phyloP scores from a whole-genome alignment of 164 flowering plant species.

The Hamamelis virginiana region DNA sequence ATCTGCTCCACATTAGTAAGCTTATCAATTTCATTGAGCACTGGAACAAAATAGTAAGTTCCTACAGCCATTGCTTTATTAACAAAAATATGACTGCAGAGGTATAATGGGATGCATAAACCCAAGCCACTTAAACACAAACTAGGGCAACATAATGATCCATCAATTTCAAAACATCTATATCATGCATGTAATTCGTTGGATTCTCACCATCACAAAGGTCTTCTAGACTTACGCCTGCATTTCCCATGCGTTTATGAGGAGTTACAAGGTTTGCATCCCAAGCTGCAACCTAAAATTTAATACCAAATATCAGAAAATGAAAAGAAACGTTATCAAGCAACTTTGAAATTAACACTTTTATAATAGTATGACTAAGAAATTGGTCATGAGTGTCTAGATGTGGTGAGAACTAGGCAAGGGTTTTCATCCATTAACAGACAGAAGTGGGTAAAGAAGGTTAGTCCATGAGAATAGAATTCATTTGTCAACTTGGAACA shows the following conservation, averaged over 20 bases:
- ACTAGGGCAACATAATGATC: neutral
- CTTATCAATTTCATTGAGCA: neutral
- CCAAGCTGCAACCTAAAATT: constrained; percentile 90
- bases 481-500: too few relatives aligned
- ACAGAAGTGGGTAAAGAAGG: too few relatives aligned
- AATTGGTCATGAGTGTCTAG: too few relatives aligned
- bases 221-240: constrained; percentile 51
- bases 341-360: neutral
- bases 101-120: neutral
- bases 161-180: neutral
- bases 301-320: constrained; percentile 1
- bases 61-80: too few relatives aligned
- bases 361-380: too few relatives aligned
- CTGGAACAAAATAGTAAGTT: too few relatives aligned
- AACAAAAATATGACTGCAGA: too few relatives aligned
- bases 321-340: neutral
- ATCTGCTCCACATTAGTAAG: neutral
- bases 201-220: constrained; percentile 74
- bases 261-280: constrained; percentile 98
- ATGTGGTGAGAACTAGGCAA: too few relatives aligned
- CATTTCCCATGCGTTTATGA: constrained; percentile 97
- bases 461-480: too few relatives aligned
- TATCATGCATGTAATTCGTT: constrained; percentile 2
- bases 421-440: too few relatives aligned
- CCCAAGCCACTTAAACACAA: neutral